These are phyloP conservation scores for Saccharomycopsis sp. DNA, from an alignment of 805 yeast genomes.

Conservation along the genomic window DNA sequence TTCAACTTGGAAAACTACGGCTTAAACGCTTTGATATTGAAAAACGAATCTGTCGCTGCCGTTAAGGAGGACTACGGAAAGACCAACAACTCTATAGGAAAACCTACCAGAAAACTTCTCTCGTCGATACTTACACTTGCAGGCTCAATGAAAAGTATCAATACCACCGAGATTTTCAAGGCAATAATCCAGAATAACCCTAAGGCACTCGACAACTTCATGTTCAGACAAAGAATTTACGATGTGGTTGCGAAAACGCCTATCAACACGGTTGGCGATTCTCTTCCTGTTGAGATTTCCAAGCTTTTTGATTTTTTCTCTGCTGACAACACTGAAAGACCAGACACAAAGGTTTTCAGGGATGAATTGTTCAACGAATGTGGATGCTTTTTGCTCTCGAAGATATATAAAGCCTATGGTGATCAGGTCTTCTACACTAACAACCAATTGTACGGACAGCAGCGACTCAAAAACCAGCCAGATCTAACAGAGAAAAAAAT, in stretches of 20 bases:
- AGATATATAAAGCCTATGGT: slow-evolving; percentile 1
- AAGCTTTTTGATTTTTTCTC: background rate
- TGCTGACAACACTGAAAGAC: too few relatives aligned
- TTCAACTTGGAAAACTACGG: background rate
- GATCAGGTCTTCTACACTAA: background rate
- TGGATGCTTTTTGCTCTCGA: background rate
- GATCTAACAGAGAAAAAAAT: background rate
- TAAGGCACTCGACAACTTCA: slow-evolving; percentile 5
- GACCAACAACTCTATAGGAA: background rate
- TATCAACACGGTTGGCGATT: background rate
- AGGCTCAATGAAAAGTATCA: background rate
- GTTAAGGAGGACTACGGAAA: background rate
- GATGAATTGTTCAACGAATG: background rate
- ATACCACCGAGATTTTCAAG: background rate
- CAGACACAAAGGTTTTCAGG: background rate
- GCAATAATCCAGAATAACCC: slow-evolving; percentile 7
- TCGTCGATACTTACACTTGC: slow-evolving; percentile 4
- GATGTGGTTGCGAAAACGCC: background rate
- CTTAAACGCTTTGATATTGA: background rate
- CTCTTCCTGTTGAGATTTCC: background rate
- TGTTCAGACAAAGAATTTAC: slow-evolving; percentile 8
- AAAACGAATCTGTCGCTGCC: background rate
- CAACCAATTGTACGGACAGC: background rate
- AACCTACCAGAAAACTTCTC: slow-evolving; percentile 5
- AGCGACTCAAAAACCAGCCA: background rate